Evolutionary conservation across 805 yeast species (phyloP), one percentile per base, ranked within the genome.

Genomic region (Clavispora fructus): DNA sequence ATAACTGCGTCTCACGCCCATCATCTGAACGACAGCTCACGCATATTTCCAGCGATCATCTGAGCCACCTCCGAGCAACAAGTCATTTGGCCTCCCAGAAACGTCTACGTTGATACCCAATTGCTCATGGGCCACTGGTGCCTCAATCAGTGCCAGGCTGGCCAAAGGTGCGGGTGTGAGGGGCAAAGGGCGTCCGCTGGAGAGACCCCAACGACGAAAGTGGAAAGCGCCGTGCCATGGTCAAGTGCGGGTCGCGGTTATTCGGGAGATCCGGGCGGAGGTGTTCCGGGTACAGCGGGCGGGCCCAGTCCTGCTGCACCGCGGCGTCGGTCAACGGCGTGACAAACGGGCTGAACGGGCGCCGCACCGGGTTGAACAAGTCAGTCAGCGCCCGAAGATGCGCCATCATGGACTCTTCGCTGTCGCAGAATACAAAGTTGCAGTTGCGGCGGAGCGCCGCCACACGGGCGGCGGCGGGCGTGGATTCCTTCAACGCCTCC

Each of bases 301-400:
- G 58, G 16, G 64, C 63, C 70, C 70, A 68, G 38, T 52, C 53
- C 45, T 69, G 74, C 14, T 52, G 61, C 54, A 68, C 63, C 41
- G 55, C 61, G 4, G 68, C 57, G 51, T 70, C 75, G 2, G 73
- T 68, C 26, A 70, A 57, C 6, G 75, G 74, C 0, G 72, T 68
- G 17, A 69, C 57, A 4, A 55, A 14, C 7, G 71, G 67, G 44
- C 61, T 64, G 48, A 59, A 60, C 1, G 73, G 68, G 44, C 72
- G 59, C 46, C 67, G 58, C 43, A 50, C 60, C 2, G 75, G 75
- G 41, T 58, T 60, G 52, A 71, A 70, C 14, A 70, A 61, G 46
- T 70, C 67, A 2, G 75, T 69, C 44, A 65, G 64, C 45, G 57
- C 53, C 40, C 58, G 49, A 26, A 71, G 43, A 47, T 65, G 68